Base-by-base conservation (phyloP, 371 early-diverging fungal genomes). In the Dichotomocladium elegans region DNA sequence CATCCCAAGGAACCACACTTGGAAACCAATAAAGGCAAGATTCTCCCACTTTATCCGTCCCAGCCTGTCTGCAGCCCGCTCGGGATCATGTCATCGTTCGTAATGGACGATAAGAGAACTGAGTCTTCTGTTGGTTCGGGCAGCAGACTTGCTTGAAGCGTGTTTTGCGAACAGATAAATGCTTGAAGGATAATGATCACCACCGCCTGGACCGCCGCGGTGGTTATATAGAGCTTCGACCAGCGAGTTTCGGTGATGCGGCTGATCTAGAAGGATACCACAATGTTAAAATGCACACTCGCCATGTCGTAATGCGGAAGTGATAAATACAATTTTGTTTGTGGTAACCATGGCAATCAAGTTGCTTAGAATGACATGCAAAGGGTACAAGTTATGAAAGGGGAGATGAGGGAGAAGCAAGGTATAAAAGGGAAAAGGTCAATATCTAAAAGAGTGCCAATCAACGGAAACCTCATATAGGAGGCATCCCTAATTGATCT, bases 31-130 rank as follows among this genome's bases (percentile, higher is more conserved):
- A 49, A 70, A 66, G 19, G 71, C 71, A 43, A 70, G 58, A 22
- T 70, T 70, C 41, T 70, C 71, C 71, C 71, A 70, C 48, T 66
- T 66, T 48, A 70, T 70, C 24, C 64, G 47, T n/a, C 57, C 61
- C 10, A 70, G 50, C 25, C 70, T 53, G 43, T 66, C 61, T 11
- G 66, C 58, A 30, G 70, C 70, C 21, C 41, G 51, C 10, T 50
- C 50, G 26, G 53, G 19, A 68, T 58, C 24, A 47, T 41, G 24
- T 28, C 55, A 35, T 35, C 53, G 15, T 31, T 53, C 11, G 57
- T 55, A 44, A 24, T 37, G 27, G 47, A 37, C 40, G 11, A 42
- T 22, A 8, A 34, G 10, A 35, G 30, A n/a, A 34, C 47, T 27
- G 41, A 52, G 19, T 47, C 53, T 6, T 54, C 35, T 9, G 44